Conservation (phyloP, 495 filamentous ascomycete genomes). For the Xylaria nigripes region DNA sequence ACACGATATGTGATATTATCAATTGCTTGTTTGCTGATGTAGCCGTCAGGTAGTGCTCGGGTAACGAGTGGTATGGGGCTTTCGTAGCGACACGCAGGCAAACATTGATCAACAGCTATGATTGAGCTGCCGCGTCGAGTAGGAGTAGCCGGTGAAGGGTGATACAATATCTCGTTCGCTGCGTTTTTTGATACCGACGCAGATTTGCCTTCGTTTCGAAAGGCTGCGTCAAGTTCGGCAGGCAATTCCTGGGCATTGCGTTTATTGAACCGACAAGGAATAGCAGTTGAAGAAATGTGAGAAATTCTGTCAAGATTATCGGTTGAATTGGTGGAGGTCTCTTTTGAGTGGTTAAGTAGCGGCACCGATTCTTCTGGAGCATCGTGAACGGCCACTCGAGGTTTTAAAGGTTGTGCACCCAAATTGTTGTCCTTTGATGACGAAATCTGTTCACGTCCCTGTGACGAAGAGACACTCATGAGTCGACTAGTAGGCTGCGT, state of each 20-base stretch:
- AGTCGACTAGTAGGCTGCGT: constrained; percentile 1
- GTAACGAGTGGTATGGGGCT: background rate
- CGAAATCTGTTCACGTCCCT: background rate
- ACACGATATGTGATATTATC: constrained; percentile 17
- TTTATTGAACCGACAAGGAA: background rate
- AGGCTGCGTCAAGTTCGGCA: background rate
- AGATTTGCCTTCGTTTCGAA: background rate
- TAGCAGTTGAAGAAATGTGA: background rate
- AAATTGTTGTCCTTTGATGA: background rate
- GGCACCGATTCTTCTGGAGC: background rate
- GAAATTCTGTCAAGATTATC: background rate
- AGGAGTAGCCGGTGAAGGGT: background rate
- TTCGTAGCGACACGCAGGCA: background rate
- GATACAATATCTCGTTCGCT: background rate
- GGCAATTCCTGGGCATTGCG: background rate
- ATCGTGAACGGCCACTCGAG: background rate
- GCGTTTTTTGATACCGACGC: background rate
- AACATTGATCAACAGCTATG: background rate
- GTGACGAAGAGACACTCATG: background rate
- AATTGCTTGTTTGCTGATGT: constrained; percentile 10
- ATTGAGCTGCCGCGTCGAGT: background rate
- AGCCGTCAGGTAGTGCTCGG: background rate
- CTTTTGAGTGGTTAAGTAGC: background rate
- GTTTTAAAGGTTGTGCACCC: background rate
- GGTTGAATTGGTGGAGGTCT: background rate